Evolutionary conservation across 192 early-diverging fungal genomes (phyloP).

Genomic region (Backusella parvicylindrica): DNA sequence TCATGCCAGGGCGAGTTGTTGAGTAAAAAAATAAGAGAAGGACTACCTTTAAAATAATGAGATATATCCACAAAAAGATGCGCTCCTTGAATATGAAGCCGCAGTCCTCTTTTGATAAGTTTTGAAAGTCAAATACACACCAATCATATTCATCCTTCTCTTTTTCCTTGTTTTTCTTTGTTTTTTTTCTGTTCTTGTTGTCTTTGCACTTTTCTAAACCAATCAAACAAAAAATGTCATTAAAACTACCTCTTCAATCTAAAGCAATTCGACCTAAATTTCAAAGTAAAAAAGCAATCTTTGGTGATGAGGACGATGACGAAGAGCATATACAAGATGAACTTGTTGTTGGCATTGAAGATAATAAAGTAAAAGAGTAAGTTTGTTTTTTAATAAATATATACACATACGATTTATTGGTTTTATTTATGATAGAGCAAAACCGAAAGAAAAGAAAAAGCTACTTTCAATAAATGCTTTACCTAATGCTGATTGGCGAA

Average conservation of each 20-base stretch:
- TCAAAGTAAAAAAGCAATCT: constrained; percentile 9
- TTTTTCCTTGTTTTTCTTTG: not conserved
- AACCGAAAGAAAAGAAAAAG: constrained; percentile 30
- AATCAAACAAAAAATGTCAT: not conserved
- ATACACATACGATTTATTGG: not conserved
- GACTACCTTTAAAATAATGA: too few species aligned
- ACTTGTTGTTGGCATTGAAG: constrained; percentile 44
- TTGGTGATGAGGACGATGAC: constrained; percentile 43
- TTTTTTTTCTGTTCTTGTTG: not conserved
- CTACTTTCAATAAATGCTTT: constrained; percentile 41
- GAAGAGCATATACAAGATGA: constrained; percentile 35
- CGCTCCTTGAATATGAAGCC: too few species aligned
- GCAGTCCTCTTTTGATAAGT: not conserved
- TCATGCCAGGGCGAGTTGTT: too few species aligned
- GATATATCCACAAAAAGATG: too few species aligned
- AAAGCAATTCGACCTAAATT: constrained; percentile 11
- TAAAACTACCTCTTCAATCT: constrained; percentile 11
- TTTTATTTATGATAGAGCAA: constrained; percentile 25
- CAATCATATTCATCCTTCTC: too few species aligned
- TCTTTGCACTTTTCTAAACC: not conserved
- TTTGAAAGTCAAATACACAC: too few species aligned
- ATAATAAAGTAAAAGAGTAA: constrained; percentile 43
- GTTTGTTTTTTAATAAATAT: not conserved
- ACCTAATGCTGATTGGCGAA: constrained; percentile 42
- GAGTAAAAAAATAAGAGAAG: too few species aligned